Evolutionary conservation across 2,329 filamentous ascomycete species (phyloP), one percentile per base, ranked within the genome.

Genomic region (Aciculosporium take): DNA sequence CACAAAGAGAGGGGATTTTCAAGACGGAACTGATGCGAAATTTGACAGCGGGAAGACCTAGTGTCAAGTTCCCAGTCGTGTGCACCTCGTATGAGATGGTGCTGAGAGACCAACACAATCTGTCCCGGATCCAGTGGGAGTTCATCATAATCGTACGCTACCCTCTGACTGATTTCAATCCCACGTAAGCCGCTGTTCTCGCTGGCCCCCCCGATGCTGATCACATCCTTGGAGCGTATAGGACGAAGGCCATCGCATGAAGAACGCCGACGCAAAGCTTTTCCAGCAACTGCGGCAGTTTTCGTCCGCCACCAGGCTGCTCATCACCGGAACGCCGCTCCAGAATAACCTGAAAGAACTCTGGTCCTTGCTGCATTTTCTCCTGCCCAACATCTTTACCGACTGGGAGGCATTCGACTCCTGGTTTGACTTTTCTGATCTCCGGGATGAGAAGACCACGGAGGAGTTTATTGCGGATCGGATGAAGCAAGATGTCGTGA

Each of bases 51-150:
- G 69, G 79, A 0, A 59, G 68, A 2, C 73, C 73, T 0, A 74
- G 64, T 0, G 64, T 72, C 1, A 73, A 81, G 35, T 98, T 96
- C 46, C 91, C 91, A 0, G 81, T 98, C 1, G 83, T 96, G 1
- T 88, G 88, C 53, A 98, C 91, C 0, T 93, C 82, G 30, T 96
- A 96, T 52, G 91, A 98, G 56, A 95, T 98, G 56, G 88, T 93
- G 41, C 80, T 98, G 62, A 81, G 86, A 51, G 91, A 98, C 56
- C 78, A 84, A 29, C 81, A 86, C 40, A 80, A 80, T 28, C 65
- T 98, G 5, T 78, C 79, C 0, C 81, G 82, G 43, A 89, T 94
- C 43, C 81, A 87, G 28, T 98, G 91, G 91, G 86, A 93, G 41
- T 95, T 94, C 51, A 95, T 98, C 53, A 91, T 98, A 49, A 94